Conservation (phyloP, 306 rosid species). For the Vigna nakashimae region DNA sequence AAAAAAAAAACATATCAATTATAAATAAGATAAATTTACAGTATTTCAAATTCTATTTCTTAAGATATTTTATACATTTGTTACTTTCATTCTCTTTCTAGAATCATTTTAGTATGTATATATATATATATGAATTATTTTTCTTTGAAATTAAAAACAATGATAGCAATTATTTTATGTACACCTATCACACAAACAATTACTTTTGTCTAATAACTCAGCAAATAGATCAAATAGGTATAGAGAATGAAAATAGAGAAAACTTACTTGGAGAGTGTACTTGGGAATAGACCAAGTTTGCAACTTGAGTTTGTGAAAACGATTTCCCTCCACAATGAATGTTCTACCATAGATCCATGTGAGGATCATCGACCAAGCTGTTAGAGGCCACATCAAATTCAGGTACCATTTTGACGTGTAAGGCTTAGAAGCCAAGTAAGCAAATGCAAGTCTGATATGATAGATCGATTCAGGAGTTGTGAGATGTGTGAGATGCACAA, state of each 20-base stretch:
- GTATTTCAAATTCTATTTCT: no score
- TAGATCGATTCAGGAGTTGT: constrained; percentile 68
- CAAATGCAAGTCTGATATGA: constrained; percentile 60
- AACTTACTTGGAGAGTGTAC: constrained; percentile 59
- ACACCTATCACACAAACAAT: no score
- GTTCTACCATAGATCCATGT: constrained; percentile 54
- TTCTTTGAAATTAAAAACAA: no score
- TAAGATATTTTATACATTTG: no score
- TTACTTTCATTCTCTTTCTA: no score
- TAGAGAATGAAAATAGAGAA: background rate
- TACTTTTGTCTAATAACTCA: no score
- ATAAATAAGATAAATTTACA: no score
- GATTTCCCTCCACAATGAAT: constrained; percentile 58
- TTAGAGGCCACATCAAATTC: constrained; percentile 68
- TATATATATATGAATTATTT: no score
- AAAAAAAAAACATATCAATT: background rate
- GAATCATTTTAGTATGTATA: no score
- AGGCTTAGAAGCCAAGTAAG: constrained; percentile 64
- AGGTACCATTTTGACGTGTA: constrained; percentile 63
- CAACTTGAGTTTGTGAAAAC: constrained; percentile 51
- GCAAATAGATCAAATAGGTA: no score
- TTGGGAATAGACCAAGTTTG: constrained; percentile 78
- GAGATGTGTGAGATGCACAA: constrained; percentile 63
- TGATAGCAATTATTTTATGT: no score
- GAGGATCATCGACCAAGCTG: constrained; percentile 53